These are phyloP conservation scores for Phytopythium kandeliae DNA, from an alignment of 352 stramenopile genomes.

Conservation along the genomic window DNA sequence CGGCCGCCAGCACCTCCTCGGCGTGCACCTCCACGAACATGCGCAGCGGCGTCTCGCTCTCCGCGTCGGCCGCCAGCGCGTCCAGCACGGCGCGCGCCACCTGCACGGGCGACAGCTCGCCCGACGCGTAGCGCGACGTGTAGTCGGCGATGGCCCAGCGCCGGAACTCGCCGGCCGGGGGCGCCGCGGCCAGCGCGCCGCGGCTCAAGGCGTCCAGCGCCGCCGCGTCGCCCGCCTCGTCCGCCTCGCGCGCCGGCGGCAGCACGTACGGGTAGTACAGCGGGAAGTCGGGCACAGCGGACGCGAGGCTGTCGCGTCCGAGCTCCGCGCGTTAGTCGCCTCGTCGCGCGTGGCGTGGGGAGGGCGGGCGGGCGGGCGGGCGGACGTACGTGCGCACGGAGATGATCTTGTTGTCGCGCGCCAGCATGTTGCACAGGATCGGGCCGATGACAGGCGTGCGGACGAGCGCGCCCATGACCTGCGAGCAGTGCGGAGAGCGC, in stretches of 20 bases:
- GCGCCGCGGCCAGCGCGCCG: constrained; percentile 4
- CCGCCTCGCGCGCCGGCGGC: constrained; percentile 14
- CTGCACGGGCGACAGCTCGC: constrained; percentile 51
- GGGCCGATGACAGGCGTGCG: constrained; percentile 42
- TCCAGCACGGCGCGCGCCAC: constrained; percentile 60
- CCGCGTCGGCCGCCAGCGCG: constrained; percentile 45
- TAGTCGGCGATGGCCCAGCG: constrained; percentile 73
- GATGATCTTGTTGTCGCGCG: constrained; percentile 58
- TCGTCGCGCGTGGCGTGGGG: no score
- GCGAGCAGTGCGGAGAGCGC: neutral
- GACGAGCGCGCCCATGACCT: constrained; percentile 33
- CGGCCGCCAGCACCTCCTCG: constrained; percentile 65
- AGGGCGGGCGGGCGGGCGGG: neutral
- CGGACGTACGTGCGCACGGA: constrained; percentile 38
- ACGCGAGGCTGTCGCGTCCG: constrained; percentile 26
- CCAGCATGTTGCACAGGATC: constrained; percentile 39
- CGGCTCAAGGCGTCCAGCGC: constrained; percentile 23
- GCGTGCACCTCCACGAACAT: constrained; percentile 77
- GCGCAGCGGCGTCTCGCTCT: constrained; percentile 39
- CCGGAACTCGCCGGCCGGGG: constrained; percentile 23
- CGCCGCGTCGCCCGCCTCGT: constrained; percentile 11
- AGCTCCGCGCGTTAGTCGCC: no score
- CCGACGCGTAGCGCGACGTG: constrained; percentile 39
- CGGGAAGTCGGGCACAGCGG: constrained; percentile 59
- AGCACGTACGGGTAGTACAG: constrained; percentile 80